Evolutionary conservation across 108 stramenopile genomes (phyloP), one percentile per base, ranked within the genome.

Genomic region (Fistulifera solaris): DNA sequence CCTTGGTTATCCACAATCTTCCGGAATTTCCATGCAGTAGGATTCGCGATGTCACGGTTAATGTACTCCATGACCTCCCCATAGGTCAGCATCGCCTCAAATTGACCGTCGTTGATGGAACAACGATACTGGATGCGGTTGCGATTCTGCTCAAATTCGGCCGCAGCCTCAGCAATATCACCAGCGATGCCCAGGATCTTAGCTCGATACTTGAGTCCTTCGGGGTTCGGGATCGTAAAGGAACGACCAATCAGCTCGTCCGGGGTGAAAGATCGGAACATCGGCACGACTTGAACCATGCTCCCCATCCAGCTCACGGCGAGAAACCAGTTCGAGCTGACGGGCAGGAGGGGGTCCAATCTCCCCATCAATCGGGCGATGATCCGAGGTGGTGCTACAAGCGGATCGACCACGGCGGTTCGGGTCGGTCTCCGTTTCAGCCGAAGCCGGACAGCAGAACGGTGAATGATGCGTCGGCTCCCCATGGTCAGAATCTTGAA

Each of bases 361-460:
- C 31, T 35, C 31, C 31, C 31, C 31, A 35, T 35, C 31, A 35
- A 35, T 35, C 31, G n/a, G n/a, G n/a, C n/a, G n/a, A n/a, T n/a
- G 31, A 35, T 35, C 31, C 31, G 31, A 8, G 3, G 31, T 35
- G 31, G n/a, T n/a, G n/a, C n/a, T n/a, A n/a, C n/a, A n/a, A 21
- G 11, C 4, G 44, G 16, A 8, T 45, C 44, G 40, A 45, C 7
- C 44, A 46, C 50, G 50, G 50, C 7, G 18, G 12, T 51, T 51
- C 3, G 11, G 23, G 23, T 51, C 26, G 5, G 50, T 18, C 2
- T 3, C 10, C 5, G 10, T 21, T 22, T 3, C 50, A 23, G 25
- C n/a, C n/a, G n/a, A n/a, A n/a, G 21, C 18, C 69, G 51, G 7
- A 71, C 28, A 4, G 18, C 40, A 17, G 71, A 62, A 16, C 66